Base-by-base conservation (phyloP, 1,139 yeast species). In the Lizanozyma gosingica region DNA sequence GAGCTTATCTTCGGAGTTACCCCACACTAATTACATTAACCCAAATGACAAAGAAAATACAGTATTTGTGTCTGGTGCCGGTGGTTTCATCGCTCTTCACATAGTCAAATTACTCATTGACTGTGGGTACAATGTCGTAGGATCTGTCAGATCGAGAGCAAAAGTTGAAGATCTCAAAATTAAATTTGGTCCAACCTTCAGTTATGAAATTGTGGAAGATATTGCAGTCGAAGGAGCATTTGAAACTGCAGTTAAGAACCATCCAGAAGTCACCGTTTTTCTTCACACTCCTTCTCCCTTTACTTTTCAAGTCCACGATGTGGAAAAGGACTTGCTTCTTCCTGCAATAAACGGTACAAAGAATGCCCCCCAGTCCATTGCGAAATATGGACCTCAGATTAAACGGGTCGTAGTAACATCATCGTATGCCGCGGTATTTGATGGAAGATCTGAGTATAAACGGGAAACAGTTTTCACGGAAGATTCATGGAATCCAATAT, bases 41-140 rank as follows among this genome's bases (percentile, higher is more conserved):
- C n/a, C n/a, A n/a, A n/a, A n/a, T n/a, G n/a, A n/a, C n/a, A n/a
- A n/a, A n/a, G n/a, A n/a, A n/a, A 22, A 40, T 56, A 22, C 55
- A 14, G 63, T 62, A 18, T 62, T 65, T 39, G 64, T 67, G 15
- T 56, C 71, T 14, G 72, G 73, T 16, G 72, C 68, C 32, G 56
- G 63, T 18, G 72, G 72, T 3, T 66, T 55, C 45, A 59, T 67
- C 41, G 72, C 70, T n/a, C 57, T 55, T 42, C 58, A 57, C 40
- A 52, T 62, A 14, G 49, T 58, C 35, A 50, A 57, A 42, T 47
- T 43, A 29, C 57, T 60, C 33, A 37, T 65, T 27, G 50, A 47
- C 2, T 46, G 56, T 34, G 60, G 58, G 14, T 63, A 65, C 48
- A 45, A 45, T 14, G 71, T 67, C 2, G 48, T 63, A 16, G 72